Evolutionary conservation across 2,329 filamentous ascomycete species (phyloP).

Genomic region (Epichloe sibirici): DNA sequence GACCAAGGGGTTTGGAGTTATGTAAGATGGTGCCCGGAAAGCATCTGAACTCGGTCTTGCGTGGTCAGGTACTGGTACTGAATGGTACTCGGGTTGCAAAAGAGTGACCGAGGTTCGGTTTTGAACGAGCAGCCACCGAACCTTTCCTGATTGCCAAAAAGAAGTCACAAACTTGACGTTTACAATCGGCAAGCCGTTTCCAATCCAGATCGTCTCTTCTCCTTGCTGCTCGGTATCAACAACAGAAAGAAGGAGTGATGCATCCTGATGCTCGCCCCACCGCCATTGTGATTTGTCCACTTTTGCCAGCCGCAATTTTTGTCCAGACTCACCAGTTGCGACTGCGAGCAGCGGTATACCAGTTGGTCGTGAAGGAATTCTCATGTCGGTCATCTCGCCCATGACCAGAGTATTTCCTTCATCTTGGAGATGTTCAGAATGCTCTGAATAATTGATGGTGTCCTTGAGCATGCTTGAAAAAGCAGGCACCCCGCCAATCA

Average conservation of each 20-base stretch:
- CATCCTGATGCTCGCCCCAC: constrained; percentile 37
- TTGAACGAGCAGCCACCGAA: constrained; percentile 42
- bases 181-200: constrained; percentile 36
- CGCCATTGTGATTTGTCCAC: constrained; percentile 38
- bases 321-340: constrained; percentile 43
- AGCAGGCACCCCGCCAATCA: constrained; percentile 22
- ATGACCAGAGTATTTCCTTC: constrained; percentile 35
- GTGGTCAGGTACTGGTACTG: constrained; percentile 19
- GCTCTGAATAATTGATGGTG: constrained; percentile 20
- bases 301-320: constrained; percentile 42
- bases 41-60: constrained; percentile 3
- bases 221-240: constrained; percentile 30
- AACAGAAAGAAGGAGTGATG: constrained; percentile 34
- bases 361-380: constrained; percentile 13
- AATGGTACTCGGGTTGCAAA: constrained; percentile 37
- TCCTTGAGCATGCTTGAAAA: constrained; percentile 23
- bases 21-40: constrained; percentile 29
- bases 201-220: constrained; percentile 41
- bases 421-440: constrained; percentile 14
- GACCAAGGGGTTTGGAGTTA: constrained; percentile 44
- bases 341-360: constrained; percentile 30
- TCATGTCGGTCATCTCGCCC: constrained; percentile 38
- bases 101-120: constrained; percentile 39
- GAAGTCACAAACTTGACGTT: constrained; percentile 37
- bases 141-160: constrained; percentile 21